A percentile compares a stretch with the other conserved stretches of the same genome.
Conservation (phyloP, 1,284 basidiomycete genomes). For the Boletus smithii region DNA sequence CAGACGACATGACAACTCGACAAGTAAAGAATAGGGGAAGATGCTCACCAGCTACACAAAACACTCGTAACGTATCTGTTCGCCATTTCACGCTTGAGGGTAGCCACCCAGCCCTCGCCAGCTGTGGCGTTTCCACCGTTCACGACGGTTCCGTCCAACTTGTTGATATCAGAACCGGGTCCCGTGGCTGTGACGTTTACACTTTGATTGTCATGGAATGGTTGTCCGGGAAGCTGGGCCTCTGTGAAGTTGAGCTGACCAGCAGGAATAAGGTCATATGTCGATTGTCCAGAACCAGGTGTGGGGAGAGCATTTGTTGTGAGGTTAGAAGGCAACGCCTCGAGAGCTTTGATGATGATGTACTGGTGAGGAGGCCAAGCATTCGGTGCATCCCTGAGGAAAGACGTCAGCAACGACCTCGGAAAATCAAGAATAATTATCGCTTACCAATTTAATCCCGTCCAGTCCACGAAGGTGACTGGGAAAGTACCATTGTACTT, state of each 20-base stretch:
- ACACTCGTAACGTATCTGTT: slow-evolving; percentile 81
- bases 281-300: slow-evolving; percentile 47
- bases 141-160: slow-evolving; percentile 55
- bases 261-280: slow-evolving; percentile 66
- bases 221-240: slow-evolving; percentile 65
- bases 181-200: slow-evolving; percentile 55
- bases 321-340: slow-evolving; percentile 66
- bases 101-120: slow-evolving; percentile 65
- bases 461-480: slow-evolving; percentile 63
- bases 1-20: slow-evolving; percentile 30
- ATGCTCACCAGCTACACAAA: slow-evolving; percentile 81
- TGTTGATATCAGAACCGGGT: slow-evolving; percentile 57
- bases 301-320: slow-evolving; percentile 50
- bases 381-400: slow-evolving; percentile 66
- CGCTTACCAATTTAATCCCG: slow-evolving; percentile 77
- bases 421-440: background rate
- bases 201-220: slow-evolving; percentile 39
- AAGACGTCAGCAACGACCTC: background rate
- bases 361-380: slow-evolving; percentile 87
- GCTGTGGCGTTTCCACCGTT: slow-evolving; percentile 68
- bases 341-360: slow-evolving; percentile 76
- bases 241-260: slow-evolving; percentile 75
- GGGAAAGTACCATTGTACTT: slow-evolving; percentile 82
- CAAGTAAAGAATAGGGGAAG: background rate
- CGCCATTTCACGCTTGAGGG: slow-evolving; percentile 68